These are phyloP conservation scores for Ormosia emarginata DNA, from an alignment of 306 rosid genomes.

Conservation along the genomic window DNA sequence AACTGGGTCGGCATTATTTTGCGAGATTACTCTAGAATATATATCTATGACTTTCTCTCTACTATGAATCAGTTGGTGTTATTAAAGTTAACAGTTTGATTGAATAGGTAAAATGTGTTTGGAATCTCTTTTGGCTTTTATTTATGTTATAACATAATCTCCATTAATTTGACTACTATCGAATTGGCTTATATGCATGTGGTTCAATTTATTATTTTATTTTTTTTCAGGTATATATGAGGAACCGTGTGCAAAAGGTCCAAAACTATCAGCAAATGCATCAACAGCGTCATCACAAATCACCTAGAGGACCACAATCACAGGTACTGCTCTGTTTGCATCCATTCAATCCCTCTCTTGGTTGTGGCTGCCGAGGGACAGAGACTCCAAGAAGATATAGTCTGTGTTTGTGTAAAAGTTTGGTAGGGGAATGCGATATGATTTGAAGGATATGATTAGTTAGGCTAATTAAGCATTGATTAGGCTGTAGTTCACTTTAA, in stretches of 20 bases:
- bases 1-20: neutral
- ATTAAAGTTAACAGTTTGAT: neutral
- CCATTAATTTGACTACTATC: neutral
- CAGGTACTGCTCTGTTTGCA: constrained; percentile 6
- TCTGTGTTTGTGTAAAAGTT: neutral
- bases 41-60: neutral
- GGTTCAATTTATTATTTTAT: neutral
- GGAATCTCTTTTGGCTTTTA: neutral
- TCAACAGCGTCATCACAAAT: constrained; percentile 6
- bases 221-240: constrained; percentile 19
- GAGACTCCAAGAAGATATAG: neutral
- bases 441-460: neutral
- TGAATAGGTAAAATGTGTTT: constrained; percentile 7
- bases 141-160: neutral
- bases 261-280: constrained; percentile 3
- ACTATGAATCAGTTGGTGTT: neutral
- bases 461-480: neutral
- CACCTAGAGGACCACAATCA: constrained; percentile 7
- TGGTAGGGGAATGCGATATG: neutral
- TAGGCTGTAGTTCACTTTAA: neutral
- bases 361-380: neutral
- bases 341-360: neutral
- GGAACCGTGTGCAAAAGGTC: neutral
- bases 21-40: neutral
- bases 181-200: neutral